These are phyloP conservation scores for Fraxinus albicans DNA, from an alignment of 305 asterid species.

Conservation along the genomic window DNA sequence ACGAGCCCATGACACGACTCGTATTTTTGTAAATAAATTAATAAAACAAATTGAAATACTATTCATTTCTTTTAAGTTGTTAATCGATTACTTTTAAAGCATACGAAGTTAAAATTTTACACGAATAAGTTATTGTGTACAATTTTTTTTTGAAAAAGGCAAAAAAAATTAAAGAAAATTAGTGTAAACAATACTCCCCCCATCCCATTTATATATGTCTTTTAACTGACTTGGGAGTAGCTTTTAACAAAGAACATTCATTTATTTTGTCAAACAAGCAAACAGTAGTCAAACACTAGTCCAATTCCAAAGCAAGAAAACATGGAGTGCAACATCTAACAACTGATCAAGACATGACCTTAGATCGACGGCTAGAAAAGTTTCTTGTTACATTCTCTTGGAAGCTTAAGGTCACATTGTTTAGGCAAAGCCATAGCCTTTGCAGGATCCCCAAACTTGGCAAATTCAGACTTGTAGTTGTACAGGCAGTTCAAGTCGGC, in stretches of 20 bases:
- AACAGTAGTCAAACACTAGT: not conserved
- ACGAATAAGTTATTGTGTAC: too few species aligned
- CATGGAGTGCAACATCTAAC: not conserved
- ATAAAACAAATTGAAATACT: too few species aligned
- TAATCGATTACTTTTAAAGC: too few species aligned
- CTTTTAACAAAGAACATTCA: not conserved
- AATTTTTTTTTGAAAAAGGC: too few species aligned
- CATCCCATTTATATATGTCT: not conserved
- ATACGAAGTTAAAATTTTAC: too few species aligned
- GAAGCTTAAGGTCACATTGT: slow-evolving; percentile 38
- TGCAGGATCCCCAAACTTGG: slow-evolving; percentile 38
- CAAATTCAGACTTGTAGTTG: slow-evolving; percentile 37
- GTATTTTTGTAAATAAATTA: too few species aligned
- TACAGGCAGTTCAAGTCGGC: slow-evolving; percentile 49
- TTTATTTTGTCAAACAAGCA: not conserved
- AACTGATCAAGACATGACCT: not conserved
- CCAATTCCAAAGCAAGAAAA: not conserved
- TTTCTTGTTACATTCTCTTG: slow-evolving; percentile 29
- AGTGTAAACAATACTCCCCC: too few species aligned
- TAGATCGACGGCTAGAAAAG: not conserved
- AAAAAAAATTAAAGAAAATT: too few species aligned
- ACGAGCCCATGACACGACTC: too few species aligned
- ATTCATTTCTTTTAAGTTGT: too few species aligned
- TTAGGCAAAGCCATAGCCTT: slow-evolving; percentile 51
- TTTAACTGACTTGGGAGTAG: not conserved